These are phyloP conservation scores for Karstenula rhodostoma DNA, from an alignment of 2,329 filamentous ascomycete species.

Conservation along the genomic window DNA sequence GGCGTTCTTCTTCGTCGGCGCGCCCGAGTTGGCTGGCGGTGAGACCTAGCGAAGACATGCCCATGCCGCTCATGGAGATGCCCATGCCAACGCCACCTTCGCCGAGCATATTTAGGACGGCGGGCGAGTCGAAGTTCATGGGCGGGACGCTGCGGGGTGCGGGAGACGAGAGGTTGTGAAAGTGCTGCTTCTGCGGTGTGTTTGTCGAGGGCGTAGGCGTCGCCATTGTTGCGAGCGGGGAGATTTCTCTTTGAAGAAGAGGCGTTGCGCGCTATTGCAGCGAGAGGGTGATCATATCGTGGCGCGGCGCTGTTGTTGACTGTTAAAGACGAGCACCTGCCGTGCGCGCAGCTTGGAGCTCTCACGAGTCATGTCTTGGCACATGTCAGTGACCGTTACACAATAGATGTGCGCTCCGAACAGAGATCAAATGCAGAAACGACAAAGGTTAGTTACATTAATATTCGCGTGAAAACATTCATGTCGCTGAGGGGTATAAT, in stretches of 20 bases:
- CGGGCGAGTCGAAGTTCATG: constrained; percentile 53
- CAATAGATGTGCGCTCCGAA: neutral
- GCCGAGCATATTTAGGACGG: constrained; percentile 53
- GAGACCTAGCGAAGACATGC: constrained; percentile 51
- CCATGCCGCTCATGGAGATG: constrained; percentile 46
- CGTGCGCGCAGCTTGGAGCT: constrained; percentile 17
- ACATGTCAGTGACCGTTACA: neutral
- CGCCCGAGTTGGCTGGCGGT: constrained; percentile 49
- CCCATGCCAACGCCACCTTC: constrained; percentile 53
- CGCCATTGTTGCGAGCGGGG: constrained; percentile 36
- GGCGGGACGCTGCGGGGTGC: constrained; percentile 54
- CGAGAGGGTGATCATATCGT: constrained; percentile 20
- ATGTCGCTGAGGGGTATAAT: constrained; percentile 18
- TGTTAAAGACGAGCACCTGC: constrained; percentile 10
- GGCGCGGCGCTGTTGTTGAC: constrained; percentile 7
- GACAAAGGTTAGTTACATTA: neutral
- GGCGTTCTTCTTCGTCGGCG: constrained; percentile 62
- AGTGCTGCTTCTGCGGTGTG: constrained; percentile 49
- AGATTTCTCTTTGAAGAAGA: neutral
- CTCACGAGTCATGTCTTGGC: constrained; percentile 38
- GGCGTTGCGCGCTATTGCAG: constrained; percentile 2
- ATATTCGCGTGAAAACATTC: neutral
- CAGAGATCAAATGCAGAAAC: neutral
- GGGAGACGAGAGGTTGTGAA: constrained; percentile 49
- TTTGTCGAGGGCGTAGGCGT: constrained; percentile 49